These are phyloP conservation scores for Colletotrichum sp. DNA, from an alignment of 2,329 filamentous ascomycete genomes.

Conservation along the genomic window DNA sequence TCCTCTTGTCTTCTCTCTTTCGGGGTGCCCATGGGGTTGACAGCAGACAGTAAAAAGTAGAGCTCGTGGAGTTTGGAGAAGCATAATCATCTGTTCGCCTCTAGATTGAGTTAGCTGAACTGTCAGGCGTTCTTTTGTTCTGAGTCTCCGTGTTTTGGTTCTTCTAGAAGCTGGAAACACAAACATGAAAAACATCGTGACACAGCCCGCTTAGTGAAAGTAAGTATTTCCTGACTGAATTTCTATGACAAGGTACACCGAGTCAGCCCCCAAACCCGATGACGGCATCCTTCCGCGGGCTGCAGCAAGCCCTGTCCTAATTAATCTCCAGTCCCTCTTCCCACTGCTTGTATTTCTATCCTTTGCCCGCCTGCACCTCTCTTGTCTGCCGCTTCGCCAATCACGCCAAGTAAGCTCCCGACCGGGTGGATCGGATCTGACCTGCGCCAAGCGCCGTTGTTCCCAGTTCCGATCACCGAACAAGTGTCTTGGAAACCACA, in stretches of 20 bases:
- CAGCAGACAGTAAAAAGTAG: neutral
- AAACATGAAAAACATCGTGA: neutral
- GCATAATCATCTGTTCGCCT: neutral
- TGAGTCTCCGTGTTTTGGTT: neutral
- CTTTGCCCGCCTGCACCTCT: neutral
- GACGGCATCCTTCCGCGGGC: neutral
- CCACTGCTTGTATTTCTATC: neutral
- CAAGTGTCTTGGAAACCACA: neutral
- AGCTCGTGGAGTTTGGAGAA: neutral
- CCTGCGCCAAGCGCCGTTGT: neutral
- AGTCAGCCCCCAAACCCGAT: neutral
- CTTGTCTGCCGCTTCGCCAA: neutral
- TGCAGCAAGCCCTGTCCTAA: neutral
- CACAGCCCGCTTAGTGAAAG: neutral
- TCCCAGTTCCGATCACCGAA: neutral
- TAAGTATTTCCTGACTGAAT: neutral
- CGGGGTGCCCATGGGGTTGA: neutral
- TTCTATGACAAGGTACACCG: neutral
- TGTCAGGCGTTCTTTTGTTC: neutral
- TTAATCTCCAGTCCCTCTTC: neutral
- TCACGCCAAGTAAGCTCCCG: slow-evolving; percentile 12
- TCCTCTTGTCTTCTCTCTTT: neutral
- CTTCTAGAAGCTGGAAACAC: neutral
- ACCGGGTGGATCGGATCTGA: slow-evolving; percentile 13
- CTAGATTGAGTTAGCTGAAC: neutral